Conservation (phyloP, 176 grass and related monocot genomes). For the Eremochloa ophiuroides region DNA sequence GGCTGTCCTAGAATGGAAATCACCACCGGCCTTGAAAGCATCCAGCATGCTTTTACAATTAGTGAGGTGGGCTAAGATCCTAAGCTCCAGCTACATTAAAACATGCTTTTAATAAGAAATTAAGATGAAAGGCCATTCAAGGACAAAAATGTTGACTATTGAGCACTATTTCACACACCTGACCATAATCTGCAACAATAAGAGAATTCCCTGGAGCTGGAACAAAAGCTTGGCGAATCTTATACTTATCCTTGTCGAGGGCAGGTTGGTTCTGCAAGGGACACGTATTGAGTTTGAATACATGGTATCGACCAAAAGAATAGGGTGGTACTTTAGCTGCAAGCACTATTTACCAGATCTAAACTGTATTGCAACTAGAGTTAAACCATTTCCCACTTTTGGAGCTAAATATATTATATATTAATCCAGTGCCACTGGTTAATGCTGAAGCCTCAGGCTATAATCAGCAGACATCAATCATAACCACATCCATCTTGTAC, state of each 20-base stretch:
- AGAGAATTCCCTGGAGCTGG: slow-evolving; percentile 78
- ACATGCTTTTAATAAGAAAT: background rate
- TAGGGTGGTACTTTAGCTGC: background rate
- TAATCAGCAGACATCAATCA: background rate
- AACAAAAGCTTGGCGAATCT: slow-evolving; percentile 96
- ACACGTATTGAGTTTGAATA: background rate
- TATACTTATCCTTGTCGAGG: slow-evolving; percentile 86
- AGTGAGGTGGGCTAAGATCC: slow-evolving; percentile 92
- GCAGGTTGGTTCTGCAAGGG: slow-evolving; percentile 91
- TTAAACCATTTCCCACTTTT: slow-evolving; percentile 24
- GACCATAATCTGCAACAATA: slow-evolving; percentile 99
- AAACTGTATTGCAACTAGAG: background rate
- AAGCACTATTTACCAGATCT: background rate
- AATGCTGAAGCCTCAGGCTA: slow-evolving; percentile 14
- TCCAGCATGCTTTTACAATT: slow-evolving; percentile 86
- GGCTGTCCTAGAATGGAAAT: slow-evolving; percentile 97
- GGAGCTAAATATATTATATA: slow-evolving; percentile 8
- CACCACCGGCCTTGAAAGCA: slow-evolving; percentile 90
- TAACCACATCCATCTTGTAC: slow-evolving; percentile 5
- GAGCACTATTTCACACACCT: slow-evolving; percentile 38
- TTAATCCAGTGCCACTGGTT: background rate
- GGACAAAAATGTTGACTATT: background rate
- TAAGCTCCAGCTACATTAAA: slow-evolving; percentile 77
- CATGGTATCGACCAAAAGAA: background rate
- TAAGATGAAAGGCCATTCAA: background rate